phyloP scores from a whole-genome alignment of 2,329 filamentous ascomycete species.

The Fusarium torreyae region DNA sequence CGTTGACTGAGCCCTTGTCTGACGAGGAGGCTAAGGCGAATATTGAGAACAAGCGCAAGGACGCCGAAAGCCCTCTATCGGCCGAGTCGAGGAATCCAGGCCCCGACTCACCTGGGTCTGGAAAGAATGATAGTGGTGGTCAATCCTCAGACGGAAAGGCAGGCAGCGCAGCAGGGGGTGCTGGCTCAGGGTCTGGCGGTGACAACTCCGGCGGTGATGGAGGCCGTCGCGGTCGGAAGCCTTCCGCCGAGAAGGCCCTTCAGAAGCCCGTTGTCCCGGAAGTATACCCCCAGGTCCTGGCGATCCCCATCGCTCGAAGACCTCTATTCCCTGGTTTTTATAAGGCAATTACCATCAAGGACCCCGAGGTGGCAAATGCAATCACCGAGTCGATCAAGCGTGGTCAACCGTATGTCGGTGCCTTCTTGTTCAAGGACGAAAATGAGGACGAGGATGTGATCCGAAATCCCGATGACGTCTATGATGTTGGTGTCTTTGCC shows the following conservation, averaged over 20 bases:
- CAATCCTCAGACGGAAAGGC: constrained; percentile 68
- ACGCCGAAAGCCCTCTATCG: constrained; percentile 62
- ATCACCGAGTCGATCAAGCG: constrained; percentile 98
- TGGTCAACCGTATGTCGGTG: constrained; percentile 96
- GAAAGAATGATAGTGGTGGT: constrained; percentile 60
- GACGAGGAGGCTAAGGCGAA: constrained; percentile 69
- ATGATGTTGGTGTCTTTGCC: constrained; percentile 96
- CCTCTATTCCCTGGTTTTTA: constrained; percentile 98
- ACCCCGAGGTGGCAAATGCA: constrained; percentile 90
- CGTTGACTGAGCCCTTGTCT: constrained; percentile 62
- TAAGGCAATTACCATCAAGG: constrained; percentile 97
- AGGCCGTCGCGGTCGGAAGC: constrained; percentile 80
- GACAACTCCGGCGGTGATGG: constrained; percentile 73
- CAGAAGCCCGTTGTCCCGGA: constrained; percentile 93
- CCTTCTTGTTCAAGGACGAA: constrained; percentile 97
- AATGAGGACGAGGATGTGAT: constrained; percentile 95
- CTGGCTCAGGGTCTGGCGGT: constrained; percentile 64
- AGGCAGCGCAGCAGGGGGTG: constrained; percentile 69
- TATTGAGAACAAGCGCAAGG: constrained; percentile 62
- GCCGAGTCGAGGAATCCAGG: constrained; percentile 62
- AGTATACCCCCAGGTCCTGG: constrained; percentile 97
- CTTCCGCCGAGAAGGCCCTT: constrained; percentile 79
- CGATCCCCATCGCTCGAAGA: constrained; percentile 93
- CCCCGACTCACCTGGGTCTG: constrained; percentile 61
- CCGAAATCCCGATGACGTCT: constrained; percentile 89